phyloP scores from a whole-genome alignment of 2,329 filamentous ascomycete species.

The Colletotrichum phormii region DNA sequence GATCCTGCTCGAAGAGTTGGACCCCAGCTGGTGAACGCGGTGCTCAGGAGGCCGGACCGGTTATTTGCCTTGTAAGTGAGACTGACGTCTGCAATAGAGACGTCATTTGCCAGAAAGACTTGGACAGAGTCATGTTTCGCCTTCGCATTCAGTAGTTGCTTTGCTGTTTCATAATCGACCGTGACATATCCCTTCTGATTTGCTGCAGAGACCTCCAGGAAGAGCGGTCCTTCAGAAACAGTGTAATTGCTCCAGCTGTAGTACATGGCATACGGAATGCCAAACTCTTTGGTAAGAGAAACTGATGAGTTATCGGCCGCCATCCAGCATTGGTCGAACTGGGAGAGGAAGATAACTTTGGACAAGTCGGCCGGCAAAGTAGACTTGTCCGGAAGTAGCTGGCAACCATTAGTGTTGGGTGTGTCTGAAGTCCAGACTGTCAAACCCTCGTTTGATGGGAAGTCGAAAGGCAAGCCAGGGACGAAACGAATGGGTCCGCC shows the following conservation, averaged over 20 bases:
- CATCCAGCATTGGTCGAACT: constrained; percentile 9
- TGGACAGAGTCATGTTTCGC: neutral
- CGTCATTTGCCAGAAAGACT: neutral
- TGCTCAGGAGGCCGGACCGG: neutral
- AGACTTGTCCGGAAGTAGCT: neutral
- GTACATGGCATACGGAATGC: constrained; percentile 53
- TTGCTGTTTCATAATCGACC: neutral
- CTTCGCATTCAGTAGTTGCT: constrained; percentile 7
- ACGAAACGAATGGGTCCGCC: constrained; percentile 42
- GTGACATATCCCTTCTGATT: neutral
- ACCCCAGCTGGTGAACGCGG: constrained; percentile 52
- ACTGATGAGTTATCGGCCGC: neutral
- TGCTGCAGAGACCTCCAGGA: constrained; percentile 40
- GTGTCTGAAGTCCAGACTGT: constrained; percentile 21
- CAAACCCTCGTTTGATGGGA: neutral
- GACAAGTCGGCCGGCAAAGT: neutral
- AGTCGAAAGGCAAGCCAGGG: constrained; percentile 9
- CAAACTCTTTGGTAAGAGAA: constrained; percentile 41
- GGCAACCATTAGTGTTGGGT: neutral
- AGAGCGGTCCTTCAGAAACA: constrained; percentile 52
- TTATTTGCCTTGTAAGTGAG: constrained; percentile 10
- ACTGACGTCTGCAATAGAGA: neutral
- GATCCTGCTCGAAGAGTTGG: constrained; percentile 53
- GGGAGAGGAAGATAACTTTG: neutral
- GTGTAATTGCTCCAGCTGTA: constrained; percentile 54